Conservation (phyloP, 2,329 filamentous ascomycete species). For the Talaromyces amestolkiae region DNA sequence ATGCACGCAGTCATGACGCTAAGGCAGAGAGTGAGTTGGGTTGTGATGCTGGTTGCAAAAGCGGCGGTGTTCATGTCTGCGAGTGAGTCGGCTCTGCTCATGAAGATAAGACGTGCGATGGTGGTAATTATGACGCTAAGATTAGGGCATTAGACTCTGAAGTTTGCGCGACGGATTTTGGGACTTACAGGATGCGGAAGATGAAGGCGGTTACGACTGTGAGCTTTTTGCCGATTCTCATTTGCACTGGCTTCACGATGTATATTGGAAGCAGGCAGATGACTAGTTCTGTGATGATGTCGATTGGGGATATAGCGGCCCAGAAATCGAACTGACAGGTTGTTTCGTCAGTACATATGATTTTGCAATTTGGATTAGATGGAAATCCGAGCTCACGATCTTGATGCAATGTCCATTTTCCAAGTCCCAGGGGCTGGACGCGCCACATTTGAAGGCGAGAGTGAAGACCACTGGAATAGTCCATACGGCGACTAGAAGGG, state of each 20-base stretch:
- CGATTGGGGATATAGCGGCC: conserved; percentile 7
- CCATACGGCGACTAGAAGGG: conserved; percentile 5
- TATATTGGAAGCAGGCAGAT: conserved; percentile 10
- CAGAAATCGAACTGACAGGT: conserved; percentile 5
- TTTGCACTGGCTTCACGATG: conserved; percentile 3
- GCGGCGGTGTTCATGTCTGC: conserved; percentile 2
- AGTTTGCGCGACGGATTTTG: neutral
- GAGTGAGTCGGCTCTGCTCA: conserved; percentile 1
- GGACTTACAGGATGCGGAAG: conserved; percentile 1
- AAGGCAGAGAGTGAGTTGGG: conserved; percentile 3
- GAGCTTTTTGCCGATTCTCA: neutral
- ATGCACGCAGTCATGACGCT: conserved; percentile 9
- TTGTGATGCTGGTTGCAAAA: conserved; percentile 9
- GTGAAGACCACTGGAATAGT: conserved; percentile 7
- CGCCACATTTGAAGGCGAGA: conserved; percentile 7
- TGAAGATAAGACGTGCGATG: conserved; percentile 2
- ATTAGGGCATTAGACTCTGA: neutral
- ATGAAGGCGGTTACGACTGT: neutral
- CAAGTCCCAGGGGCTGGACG: neutral
- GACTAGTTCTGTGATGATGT: conserved; percentile 1
- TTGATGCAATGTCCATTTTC: conserved; percentile 8
- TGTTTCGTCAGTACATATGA: neutral
- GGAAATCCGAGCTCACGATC: conserved; percentile 1
- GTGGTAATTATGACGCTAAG: conserved; percentile 5
- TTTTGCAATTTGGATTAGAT: neutral